A percentile compares a stretch with the other conserved stretches of the same genome.
phyloP scores from a whole-genome alignment of 805 yeast genomes.

The Henningerozyma blattae region DNA sequence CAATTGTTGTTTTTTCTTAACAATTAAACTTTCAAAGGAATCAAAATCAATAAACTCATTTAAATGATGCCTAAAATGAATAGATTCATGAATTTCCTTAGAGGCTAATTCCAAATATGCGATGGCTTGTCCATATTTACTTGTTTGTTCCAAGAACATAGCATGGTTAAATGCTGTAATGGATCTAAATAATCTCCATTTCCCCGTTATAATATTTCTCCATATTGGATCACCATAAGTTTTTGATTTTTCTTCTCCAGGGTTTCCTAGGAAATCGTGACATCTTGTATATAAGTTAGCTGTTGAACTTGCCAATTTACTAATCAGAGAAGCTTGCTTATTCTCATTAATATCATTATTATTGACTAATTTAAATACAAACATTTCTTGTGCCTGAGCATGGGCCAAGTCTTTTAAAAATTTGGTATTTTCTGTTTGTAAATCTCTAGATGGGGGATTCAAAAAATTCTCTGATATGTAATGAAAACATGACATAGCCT shows the following conservation, averaged over 20 bases:
- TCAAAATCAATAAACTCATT: constrained; percentile 25
- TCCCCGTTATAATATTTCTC: constrained; percentile 38
- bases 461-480: constrained; percentile 69
- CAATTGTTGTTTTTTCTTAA: constrained; percentile 29
- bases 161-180: constrained; percentile 52
- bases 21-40: constrained; percentile 22
- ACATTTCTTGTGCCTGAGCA: constrained; percentile 85
- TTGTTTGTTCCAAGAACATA: constrained; percentile 37
- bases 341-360: constrained; percentile 24
- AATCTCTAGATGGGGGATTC: constrained; percentile 78
- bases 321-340: constrained; percentile 56
- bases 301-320: constrained; percentile 62
- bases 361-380: constrained; percentile 45
- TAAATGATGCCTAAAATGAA: constrained; percentile 25
- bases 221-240: constrained; percentile 38
- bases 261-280: constrained; percentile 30
- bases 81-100: constrained; percentile 22
- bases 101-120: constrained; percentile 46
- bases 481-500: constrained; percentile 66
- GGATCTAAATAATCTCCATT: constrained; percentile 43
- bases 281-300: constrained; percentile 43
- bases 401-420: constrained; percentile 55
- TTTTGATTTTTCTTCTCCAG: constrained; percentile 17
- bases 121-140: constrained; percentile 66
- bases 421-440: constrained; percentile 53